Conservation (phyloP, 495 filamentous ascomycete genomes). For the Penicillium antarcticum region DNA sequence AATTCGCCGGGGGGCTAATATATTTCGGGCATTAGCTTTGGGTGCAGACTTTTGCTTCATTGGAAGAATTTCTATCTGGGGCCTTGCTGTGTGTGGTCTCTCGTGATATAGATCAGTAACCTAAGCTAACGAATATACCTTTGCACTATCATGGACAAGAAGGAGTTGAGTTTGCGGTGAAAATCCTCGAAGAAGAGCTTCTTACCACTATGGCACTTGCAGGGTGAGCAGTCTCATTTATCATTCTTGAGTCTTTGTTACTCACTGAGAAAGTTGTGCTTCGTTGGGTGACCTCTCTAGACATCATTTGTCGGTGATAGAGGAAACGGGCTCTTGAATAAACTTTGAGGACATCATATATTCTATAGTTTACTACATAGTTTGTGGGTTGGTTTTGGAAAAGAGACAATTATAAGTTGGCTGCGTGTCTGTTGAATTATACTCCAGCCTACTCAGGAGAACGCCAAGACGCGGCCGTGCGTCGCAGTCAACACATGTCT, state of each 20-base stretch:
- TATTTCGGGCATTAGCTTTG: neutral
- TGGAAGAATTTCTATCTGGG: neutral
- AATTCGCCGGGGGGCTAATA: neutral
- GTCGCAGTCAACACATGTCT: slow-evolving; percentile 3
- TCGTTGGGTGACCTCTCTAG: no score
- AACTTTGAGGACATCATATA: no score
- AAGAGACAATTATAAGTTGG: no score
- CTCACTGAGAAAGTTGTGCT: no score
- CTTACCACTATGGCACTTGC: neutral
- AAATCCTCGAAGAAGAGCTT: neutral
- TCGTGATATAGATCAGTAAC: no score
- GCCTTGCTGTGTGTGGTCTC: neutral
- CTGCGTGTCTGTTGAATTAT: no score
- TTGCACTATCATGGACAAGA: neutral
- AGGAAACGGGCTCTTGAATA: no score
- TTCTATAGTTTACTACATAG: no score
- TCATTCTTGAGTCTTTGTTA: no score
- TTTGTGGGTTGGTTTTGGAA: no score
- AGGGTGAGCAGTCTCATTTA: neutral
- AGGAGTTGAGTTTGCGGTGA: neutral
- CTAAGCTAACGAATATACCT: no score
- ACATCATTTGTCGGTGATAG: no score
- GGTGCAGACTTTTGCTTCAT: neutral
- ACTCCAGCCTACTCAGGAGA: neutral
- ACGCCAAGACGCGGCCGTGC: slow-evolving; percentile 1